Conservation (phyloP, 352 stramenopile genomes). For the Phytopythium boreale region DNA sequence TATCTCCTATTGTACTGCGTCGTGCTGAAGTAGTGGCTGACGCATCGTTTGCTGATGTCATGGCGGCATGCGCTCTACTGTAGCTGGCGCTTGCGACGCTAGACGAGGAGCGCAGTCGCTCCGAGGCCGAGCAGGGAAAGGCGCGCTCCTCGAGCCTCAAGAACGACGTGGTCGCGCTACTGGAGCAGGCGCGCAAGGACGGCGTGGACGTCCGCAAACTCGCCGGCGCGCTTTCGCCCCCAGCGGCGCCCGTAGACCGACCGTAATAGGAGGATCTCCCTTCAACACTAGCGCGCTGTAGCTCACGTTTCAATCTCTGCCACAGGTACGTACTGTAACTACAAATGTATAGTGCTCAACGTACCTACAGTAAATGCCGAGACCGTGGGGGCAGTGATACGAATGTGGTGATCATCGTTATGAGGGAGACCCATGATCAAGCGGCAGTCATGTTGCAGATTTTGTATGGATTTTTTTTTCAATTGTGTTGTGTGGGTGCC, state of each 20-base stretch:
- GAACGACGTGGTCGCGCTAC: conserved; percentile 60
- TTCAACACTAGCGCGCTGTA: background rate
- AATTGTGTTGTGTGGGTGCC: no score
- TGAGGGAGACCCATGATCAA: no score
- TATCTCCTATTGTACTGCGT: background rate
- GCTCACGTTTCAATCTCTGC: no score
- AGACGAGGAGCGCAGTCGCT: conserved; percentile 67
- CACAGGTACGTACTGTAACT: no score
- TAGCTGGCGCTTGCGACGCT: conserved; percentile 81
- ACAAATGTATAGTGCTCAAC: no score
- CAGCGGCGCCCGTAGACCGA: conserved; percentile 5
- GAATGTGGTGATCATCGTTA: no score
- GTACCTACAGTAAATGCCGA: no score
- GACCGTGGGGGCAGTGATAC: no score
- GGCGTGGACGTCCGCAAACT: conserved; percentile 68
- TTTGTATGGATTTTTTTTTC: no score
- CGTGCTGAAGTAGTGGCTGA: background rate
- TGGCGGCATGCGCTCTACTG: background rate
- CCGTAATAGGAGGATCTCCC: background rate
- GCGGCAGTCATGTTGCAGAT: no score
- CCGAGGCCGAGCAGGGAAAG: conserved; percentile 61
- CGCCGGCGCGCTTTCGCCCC: conserved; percentile 21
- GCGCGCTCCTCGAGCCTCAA: conserved; percentile 53
- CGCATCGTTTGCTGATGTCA: background rate
- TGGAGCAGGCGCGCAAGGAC: conserved; percentile 64